Evolutionary conservation across 805 yeast species (phyloP).

Genomic region (Candida chilensis): DNA sequence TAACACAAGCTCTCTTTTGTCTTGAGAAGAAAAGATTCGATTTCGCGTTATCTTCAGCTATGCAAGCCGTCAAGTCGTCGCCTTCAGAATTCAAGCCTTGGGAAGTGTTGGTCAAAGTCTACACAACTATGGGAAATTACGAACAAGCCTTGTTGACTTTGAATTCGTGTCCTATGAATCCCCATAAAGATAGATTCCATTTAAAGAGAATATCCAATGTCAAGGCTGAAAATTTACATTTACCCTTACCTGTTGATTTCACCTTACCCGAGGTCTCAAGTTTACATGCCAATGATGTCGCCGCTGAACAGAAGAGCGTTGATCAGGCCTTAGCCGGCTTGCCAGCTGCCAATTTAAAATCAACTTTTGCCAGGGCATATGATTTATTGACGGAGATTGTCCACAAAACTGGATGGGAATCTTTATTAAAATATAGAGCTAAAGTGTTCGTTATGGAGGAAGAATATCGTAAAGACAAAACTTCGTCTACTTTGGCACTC

Average conservation of each 20-base stretch:
- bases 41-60: constrained; percentile 49
- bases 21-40: constrained; percentile 41
- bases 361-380: constrained; percentile 34
- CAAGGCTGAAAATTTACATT: constrained; percentile 46
- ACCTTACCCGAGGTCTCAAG: constrained; percentile 60
- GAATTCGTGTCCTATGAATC: constrained; percentile 78
- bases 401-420: constrained; percentile 35
- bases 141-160: constrained; percentile 66
- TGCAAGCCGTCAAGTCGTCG: constrained; percentile 56
- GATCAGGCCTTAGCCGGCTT: constrained; percentile 53
- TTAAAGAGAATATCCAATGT: constrained; percentile 53
- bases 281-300: constrained; percentile 56
- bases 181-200: constrained; percentile 57
- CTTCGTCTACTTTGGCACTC: constrained; percentile 24
- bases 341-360: constrained; percentile 61
- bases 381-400: constrained; percentile 35
- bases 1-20: constrained; percentile 52
- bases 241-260: constrained; percentile 73
- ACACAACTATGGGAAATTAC: constrained; percentile 53
- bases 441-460: constrained; percentile 40
- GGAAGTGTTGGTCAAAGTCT: constrained; percentile 57
- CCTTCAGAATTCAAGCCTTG: constrained; percentile 75
- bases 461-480: constrained; percentile 31
- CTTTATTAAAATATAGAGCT: constrained; percentile 32
- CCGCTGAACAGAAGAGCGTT: constrained; percentile 53